Base-by-base conservation (phyloP, 345 rosid genomes). In the Syzygium jambos region DNA sequence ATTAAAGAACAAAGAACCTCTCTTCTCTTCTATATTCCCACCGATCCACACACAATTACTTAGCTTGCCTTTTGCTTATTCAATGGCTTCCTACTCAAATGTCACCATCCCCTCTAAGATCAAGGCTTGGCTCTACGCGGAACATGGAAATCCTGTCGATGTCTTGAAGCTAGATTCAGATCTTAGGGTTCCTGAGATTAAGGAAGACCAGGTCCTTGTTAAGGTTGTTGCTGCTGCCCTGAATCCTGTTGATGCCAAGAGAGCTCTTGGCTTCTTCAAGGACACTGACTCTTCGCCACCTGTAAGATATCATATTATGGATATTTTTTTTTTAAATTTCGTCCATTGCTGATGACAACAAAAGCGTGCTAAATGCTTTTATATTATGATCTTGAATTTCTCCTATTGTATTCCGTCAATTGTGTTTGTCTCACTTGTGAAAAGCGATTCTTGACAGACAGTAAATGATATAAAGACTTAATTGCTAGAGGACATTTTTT, bases 211-310 rank as follows among this genome's bases (percentile, higher is more conserved):
- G 92, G 98, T 97, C 38, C 86, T 97, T 89, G 89, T 96, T 17
- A 97, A 95, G 89, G 99, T 97, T 84, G 90, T 88, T 87, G 96
- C 98, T 88, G 96, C 96, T 49, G 99, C 94, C 80, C 96, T 97
- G 85, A 96, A 97, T 86, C 98, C 96, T 78, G 98, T 96, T 85
- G 99, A 97, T 86, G 93, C 89, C 21, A 96, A 96, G 87, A 87
- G 98, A 87, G 93, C 95, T 78, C 94, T 91, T 89, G 98, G 98
- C 41, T 93, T 94, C 88, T 94, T 96, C 87, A 93, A 95, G 91
- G 94, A 95, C 89, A 91, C 97, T 6, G 96, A 96, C 91, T 94
- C 96, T 84, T 94, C 94, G 87, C 95, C 94, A 41, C 97, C 96
- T 89, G 97, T 96, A 92, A 87, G 52, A 43, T 86, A 30, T 65